phyloP scores from a whole-genome alignment of 2,329 filamentous ascomycete species.

The Neonectria neomacrospora region DNA sequence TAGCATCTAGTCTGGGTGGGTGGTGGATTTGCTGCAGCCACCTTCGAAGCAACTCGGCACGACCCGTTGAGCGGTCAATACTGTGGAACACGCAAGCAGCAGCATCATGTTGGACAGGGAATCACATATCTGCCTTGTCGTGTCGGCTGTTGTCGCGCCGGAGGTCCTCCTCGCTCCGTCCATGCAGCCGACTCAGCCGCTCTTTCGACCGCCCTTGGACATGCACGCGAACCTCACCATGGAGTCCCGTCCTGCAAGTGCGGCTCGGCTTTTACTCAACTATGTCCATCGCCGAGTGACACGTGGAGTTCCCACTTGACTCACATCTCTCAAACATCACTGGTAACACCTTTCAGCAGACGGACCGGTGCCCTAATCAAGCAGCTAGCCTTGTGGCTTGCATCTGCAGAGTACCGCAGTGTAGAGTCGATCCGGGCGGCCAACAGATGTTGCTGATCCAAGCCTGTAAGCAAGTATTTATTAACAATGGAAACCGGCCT shows the following conservation, averaged over 20 bases:
- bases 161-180: not conserved
- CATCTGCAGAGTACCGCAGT: conserved; percentile 6
- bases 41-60: not conserved
- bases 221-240: conserved; percentile 10
- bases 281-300: conserved; percentile 19
- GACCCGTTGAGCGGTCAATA: not conserved
- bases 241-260: conserved; percentile 8
- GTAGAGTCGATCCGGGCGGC: conserved; percentile 5
- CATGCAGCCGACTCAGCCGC: conserved; percentile 16
- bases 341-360: conserved; percentile 3
- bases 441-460: conserved; percentile 1
- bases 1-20: not conserved
- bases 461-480: conserved; percentile 2
- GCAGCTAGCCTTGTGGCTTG: conserved; percentile 6
- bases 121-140: not conserved
- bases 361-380: conserved; percentile 3
- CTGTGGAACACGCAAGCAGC: not conserved
- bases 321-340: conserved; percentile 18
- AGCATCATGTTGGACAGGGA: conserved; percentile 1
- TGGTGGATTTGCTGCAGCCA: conserved; percentile 3
- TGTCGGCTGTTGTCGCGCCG: not conserved
- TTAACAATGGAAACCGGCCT: not conserved
- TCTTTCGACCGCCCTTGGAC: conserved; percentile 7
- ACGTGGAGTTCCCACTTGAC: conserved; percentile 23
- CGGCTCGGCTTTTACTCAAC: conserved; percentile 13